Conservation (phyloP, 768 basidiomycete species). For the Boletellus ananas region DNA sequence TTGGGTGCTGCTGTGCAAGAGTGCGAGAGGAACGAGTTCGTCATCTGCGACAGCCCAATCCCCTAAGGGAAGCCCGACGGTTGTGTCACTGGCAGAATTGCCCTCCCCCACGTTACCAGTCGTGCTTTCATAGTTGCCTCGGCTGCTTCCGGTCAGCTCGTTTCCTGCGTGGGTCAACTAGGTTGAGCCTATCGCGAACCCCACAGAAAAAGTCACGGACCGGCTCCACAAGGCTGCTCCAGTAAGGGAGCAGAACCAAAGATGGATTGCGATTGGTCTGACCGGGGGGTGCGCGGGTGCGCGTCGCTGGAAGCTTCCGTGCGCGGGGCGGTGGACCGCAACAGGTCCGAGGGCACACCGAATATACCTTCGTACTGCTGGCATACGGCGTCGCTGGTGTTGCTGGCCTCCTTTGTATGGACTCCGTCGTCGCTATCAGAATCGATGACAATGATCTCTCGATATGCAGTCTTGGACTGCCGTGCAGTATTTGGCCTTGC, state of each 20-base stretch:
- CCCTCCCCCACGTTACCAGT: background rate
- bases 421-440: slow-evolving; percentile 49
- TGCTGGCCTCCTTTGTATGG: background rate
- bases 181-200: background rate
- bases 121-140: background rate
- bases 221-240: background rate
- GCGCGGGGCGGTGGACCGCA: slow-evolving; percentile 3
- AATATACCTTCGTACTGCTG: slow-evolving; percentile 10
- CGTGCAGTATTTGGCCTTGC: slow-evolving; percentile 6
- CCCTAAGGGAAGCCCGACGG: slow-evolving; percentile 32
- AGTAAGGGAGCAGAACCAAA: slow-evolving; percentile 23
- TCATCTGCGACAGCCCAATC: slow-evolving; percentile 78
- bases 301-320: background rate
- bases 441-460: slow-evolving; percentile 59
- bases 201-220: slow-evolving; percentile 13
- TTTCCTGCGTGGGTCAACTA: slow-evolving; percentile 1
- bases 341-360: slow-evolving; percentile 26
- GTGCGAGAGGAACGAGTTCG: slow-evolving; percentile 42
- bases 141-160: background rate
- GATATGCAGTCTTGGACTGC: slow-evolving; percentile 1
- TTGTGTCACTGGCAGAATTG: background rate
- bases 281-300: background rate
- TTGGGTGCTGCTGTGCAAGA: slow-evolving; percentile 19
- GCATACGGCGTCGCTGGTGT: too few species aligned
- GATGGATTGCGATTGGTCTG: slow-evolving; percentile 2